Evolutionary conservation across 2,329 filamentous ascomycete species (phyloP), one percentile per base, ranked within the genome.

Genomic region (Microcera coccophila): DNA sequence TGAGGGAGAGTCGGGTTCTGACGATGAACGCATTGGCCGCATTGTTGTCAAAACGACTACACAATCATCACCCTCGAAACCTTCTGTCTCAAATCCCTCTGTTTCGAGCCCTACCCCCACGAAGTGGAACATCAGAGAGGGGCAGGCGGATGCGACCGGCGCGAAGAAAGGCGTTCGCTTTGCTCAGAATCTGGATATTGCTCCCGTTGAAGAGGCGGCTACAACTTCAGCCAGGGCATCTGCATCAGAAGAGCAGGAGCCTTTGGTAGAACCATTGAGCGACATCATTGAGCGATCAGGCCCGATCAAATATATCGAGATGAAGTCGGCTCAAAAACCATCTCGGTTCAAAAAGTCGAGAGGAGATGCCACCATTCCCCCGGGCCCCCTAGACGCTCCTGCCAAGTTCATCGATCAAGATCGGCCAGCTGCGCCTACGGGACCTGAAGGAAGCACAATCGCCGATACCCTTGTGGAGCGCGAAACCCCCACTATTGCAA

Each of bases 151-250:
- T 8, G 50, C 50, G 3, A 24, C 29, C 9, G 48, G 57, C 12
- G 54, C 58, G 34, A 78, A 76, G 60, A 95, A 93, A 68, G 83
- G 79, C 14, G 90, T 95, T 19, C 80, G 84, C n/a, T 95, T 95
- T 64, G 84, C 89, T 2, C 70, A 82, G 24, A 73, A 75, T 5
- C 69, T 95, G 24, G 87, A 93, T 54, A 81, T 94, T 49, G 83
- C 85, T 36, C 63, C 63, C 3, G 67, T 63, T 36, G 59, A 48
- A 17, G 53, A 60, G 17, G 42, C 54, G 5, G 39, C 48, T 14
- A 33, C 39, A 34, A 49, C 52, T 17, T 42, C 52, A 9, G 33
- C 48, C 4, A 44, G 45, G 14, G 50, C 49, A 34, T 29, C 29
- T 15, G 17, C 39, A 15, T 24, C 47, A 5, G 39, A 58, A 36